Conservation (phyloP, 2,329 filamentous ascomycete species). For the Venturia carpophila region DNA sequence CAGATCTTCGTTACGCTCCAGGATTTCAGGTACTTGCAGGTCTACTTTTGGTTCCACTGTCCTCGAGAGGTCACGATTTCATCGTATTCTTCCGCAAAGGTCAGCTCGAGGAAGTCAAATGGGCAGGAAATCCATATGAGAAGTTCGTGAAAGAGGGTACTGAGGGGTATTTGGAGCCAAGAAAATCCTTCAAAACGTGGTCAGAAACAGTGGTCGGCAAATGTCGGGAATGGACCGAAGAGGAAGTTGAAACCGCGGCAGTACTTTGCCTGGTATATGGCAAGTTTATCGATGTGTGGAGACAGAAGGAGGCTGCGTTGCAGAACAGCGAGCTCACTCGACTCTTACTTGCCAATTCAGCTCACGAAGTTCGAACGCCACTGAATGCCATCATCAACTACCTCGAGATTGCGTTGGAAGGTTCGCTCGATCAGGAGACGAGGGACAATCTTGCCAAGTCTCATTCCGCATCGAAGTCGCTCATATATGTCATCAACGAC, state of each 20-base stretch:
- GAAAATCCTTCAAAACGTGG: conserved; percentile 74
- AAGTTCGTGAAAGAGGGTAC: conserved; percentile 67
- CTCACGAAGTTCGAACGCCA: conserved; percentile 84
- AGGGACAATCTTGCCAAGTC: conserved; percentile 77
- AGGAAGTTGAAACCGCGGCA: conserved; percentile 81
- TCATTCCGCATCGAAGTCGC: conserved; percentile 82
- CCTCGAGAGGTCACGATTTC: conserved; percentile 68
- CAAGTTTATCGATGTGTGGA: conserved; percentile 86
- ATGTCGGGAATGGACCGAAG: conserved; percentile 80
- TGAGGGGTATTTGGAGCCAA: conserved; percentile 65
- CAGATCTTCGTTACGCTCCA: conserved; percentile 69
- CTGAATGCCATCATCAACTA: conserved; percentile 94
- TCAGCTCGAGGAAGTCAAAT: conserved; percentile 69
- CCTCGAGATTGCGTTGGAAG: conserved; percentile 82
- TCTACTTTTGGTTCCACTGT: conserved; percentile 72
- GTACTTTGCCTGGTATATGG: conserved; percentile 83
- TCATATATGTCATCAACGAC: conserved; percentile 93
- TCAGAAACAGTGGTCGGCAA: conserved; percentile 72
- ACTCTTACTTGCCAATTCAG: conserved; percentile 75
- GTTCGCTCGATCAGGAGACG: conserved; percentile 69
- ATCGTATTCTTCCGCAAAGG: conserved; percentile 85
- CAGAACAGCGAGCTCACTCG: conserved; percentile 75
- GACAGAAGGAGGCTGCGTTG: conserved; percentile 77
- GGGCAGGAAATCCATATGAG: conserved; percentile 81
- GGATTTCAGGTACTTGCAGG: conserved; percentile 74